Conservation (phyloP, 1,139 yeast species). For the Saccharomyces hybrid region DNA sequence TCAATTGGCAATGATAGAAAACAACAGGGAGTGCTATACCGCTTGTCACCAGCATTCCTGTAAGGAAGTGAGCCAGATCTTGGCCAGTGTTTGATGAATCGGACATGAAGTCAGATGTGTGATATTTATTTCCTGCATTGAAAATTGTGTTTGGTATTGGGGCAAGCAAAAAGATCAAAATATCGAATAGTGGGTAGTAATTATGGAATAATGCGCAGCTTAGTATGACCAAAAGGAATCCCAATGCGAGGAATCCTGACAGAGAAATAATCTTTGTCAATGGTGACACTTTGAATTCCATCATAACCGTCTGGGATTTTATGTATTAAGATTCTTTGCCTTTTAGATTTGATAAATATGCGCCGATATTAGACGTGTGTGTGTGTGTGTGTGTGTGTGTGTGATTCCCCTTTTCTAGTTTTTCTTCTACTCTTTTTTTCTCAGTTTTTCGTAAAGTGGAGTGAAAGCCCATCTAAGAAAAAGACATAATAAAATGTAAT, state of each 20-base stretch:
- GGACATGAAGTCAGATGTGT: slow-evolving; percentile 49
- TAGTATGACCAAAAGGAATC: slow-evolving; percentile 61
- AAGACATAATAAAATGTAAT: background rate
- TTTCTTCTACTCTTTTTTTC: background rate
- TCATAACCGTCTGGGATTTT: slow-evolving; percentile 1
- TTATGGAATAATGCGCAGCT: slow-evolving; percentile 68
- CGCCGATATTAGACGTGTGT: background rate
- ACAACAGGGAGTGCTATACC: slow-evolving; percentile 62
- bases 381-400: background rate
- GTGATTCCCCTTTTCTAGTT: slow-evolving; percentile 1
- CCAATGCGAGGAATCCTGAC: slow-evolving; percentile 63
- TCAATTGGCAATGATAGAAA: slow-evolving; percentile 51
- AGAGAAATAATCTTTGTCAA: slow-evolving; percentile 63
- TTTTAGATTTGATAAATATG: background rate
- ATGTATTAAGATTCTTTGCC: background rate
- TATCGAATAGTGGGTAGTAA: slow-evolving; percentile 65
- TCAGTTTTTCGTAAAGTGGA: background rate
- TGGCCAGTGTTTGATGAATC: slow-evolving; percentile 50
- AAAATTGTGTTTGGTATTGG: slow-evolving; percentile 58
- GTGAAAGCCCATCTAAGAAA: background rate
- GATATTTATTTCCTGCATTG: slow-evolving; percentile 30
- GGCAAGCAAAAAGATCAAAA: slow-evolving; percentile 50
- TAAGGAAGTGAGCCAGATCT: slow-evolving; percentile 53
- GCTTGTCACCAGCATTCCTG: slow-evolving; percentile 60
- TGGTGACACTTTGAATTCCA: slow-evolving; percentile 37